These are phyloP conservation scores for Hydnomerulius pinastri DNA, from an alignment of 768 basidiomycete genomes.

Conservation along the genomic window DNA sequence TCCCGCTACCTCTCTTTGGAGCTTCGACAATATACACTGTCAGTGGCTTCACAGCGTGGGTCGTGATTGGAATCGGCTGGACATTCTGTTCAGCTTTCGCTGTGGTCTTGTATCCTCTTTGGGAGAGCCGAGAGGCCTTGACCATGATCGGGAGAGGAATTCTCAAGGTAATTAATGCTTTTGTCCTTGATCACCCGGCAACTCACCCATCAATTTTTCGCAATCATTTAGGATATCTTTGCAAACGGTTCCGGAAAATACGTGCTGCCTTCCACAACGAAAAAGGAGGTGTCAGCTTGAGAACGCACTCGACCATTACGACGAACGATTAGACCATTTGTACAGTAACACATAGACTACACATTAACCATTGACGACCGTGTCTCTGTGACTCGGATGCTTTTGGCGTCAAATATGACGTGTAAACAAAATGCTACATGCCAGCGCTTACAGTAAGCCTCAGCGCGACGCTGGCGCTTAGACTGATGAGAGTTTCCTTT, in stretches of 20 bases:
- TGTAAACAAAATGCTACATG: no score
- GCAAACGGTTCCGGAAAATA: conserved; percentile 43
- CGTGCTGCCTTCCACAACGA: conserved; percentile 12
- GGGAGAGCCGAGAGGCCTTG: conserved; percentile 76
- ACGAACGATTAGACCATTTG: background rate
- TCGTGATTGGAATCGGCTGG: conserved; percentile 82
- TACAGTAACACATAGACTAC: background rate
- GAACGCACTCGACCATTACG: background rate
- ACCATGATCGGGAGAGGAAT: conserved; percentile 59
- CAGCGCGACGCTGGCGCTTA: no score
- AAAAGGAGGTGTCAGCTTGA: background rate
- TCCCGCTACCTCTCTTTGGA: conserved; percentile 88
- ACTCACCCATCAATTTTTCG: background rate
- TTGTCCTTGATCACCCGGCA: background rate
- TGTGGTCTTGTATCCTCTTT: conserved; percentile 85
- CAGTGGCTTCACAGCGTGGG: conserved; percentile 74
- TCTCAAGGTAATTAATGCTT: conserved; percentile 49
- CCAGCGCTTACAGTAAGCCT: no score
- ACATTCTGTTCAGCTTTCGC: conserved; percentile 72
- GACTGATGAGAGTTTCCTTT: background rate
- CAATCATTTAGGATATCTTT: conserved; percentile 40
- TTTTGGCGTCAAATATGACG: no score
- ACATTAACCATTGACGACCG: background rate
- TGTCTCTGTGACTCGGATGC: background rate
- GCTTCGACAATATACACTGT: conserved; percentile 70